phyloP scores from a whole-genome alignment of 148 eudicot species.

The Rhododendron vialii region DNA sequence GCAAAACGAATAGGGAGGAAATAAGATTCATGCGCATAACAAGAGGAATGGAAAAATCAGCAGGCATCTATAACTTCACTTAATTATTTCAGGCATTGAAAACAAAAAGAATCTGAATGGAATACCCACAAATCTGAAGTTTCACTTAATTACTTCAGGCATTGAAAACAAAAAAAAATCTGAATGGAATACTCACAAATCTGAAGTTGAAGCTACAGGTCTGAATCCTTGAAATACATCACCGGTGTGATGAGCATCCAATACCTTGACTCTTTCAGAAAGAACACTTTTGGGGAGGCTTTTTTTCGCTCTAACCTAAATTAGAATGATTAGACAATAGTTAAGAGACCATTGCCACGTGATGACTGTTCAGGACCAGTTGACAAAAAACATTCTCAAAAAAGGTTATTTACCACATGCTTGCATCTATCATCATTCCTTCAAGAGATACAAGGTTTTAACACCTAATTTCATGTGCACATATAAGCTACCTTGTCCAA shows the following conservation, averaged over 20 bases:
- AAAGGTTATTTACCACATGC: background rate
- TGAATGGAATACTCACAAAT: slow-evolving; percentile 49
- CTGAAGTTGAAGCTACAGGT: slow-evolving; percentile 48
- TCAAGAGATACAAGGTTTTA: background rate
- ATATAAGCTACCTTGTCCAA: background rate
- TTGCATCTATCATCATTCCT: background rate
- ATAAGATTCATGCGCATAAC: too few species aligned
- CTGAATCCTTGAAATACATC: slow-evolving; percentile 52
- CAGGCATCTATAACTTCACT: background rate
- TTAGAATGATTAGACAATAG: background rate
- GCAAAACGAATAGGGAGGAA: background rate
- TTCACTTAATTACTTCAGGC: background rate
- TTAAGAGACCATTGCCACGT: slow-evolving; percentile 4
- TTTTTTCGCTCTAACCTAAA: slow-evolving; percentile 50
- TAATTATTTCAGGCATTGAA: too few species aligned
- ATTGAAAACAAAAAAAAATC: background rate
- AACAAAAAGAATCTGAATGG: too few species aligned
- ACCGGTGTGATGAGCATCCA: slow-evolving; percentile 52
- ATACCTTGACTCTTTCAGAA: slow-evolving; percentile 55
- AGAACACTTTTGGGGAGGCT: slow-evolving; percentile 55
- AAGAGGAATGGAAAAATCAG: background rate
- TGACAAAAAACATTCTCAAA: background rate
- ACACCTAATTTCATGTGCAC: background rate
- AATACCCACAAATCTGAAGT: too few species aligned
- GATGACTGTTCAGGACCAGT: background rate